These are phyloP conservation scores for Zopfia rhizophila DNA, from an alignment of 2,329 filamentous ascomycete species.

Conservation along the genomic window DNA sequence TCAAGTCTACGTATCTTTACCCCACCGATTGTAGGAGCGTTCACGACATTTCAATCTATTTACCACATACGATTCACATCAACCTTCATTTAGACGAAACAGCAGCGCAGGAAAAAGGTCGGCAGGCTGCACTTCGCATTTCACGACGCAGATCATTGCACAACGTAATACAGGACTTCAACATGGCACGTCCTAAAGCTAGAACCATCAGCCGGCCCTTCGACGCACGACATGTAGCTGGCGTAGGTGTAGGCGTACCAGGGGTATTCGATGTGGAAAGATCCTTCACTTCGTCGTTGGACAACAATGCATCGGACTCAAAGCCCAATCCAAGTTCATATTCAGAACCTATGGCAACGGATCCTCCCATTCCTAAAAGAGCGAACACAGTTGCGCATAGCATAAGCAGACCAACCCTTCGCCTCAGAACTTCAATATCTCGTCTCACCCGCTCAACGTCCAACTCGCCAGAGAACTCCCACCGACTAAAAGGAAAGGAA, in stretches of 20 bases:
- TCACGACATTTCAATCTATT: conserved; percentile 5
- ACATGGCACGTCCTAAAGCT: conserved; percentile 29
- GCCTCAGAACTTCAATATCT: conserved; percentile 39
- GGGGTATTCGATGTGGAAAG: conserved; percentile 31
- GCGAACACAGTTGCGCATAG: conserved; percentile 38
- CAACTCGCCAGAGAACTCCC: conserved; percentile 25
- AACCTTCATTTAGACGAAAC: conserved; percentile 34
- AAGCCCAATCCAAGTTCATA: neutral
- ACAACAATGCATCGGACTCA: conserved; percentile 9
- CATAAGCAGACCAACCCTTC: conserved; percentile 37
- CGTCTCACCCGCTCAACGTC: conserved; percentile 30
- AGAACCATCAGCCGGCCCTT: conserved; percentile 44
- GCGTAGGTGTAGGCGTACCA: conserved; percentile 35
- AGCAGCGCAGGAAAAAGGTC: too few species aligned
- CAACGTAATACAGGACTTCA: conserved; percentile 15
- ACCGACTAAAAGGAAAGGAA: conserved; percentile 12
- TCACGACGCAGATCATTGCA: conserved; percentile 25
- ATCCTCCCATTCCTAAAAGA: conserved; percentile 36
- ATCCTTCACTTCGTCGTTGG: conserved; percentile 26
- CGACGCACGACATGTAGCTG: conserved; percentile 45
- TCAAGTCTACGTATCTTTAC: conserved; percentile 10
- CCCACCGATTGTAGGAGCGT: conserved; percentile 15
- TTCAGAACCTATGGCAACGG: too few species aligned
- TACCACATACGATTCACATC: conserved; percentile 14
- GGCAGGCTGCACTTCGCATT: conserved; percentile 17